Evolutionary conservation across 2,329 filamentous ascomycete species (phyloP).

Genomic region (Fusarium foetens): DNA sequence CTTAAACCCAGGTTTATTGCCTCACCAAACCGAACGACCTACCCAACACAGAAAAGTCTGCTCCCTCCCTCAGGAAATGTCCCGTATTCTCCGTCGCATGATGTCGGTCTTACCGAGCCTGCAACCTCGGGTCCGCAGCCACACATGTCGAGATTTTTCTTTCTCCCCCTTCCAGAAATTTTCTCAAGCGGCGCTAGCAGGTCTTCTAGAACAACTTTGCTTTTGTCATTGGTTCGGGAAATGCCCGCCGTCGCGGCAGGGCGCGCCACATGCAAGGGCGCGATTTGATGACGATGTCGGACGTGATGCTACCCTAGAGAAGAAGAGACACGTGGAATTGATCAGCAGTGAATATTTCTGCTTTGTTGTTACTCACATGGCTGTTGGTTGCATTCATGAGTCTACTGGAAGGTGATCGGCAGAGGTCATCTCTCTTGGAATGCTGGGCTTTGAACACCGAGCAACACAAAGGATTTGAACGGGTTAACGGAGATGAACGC

Average conservation of each 20-base stretch:
- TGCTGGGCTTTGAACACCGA: not conserved
- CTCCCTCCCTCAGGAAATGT: not conserved
- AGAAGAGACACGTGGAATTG: not conserved
- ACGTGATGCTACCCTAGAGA: slow-evolving; percentile 1
- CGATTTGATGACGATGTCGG: not conserved
- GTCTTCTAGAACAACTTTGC: slow-evolving; percentile 18
- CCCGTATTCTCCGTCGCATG: slow-evolving; percentile 12
- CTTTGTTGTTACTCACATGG: not conserved
- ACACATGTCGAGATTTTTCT: not conserved
- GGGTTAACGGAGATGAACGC: not conserved
- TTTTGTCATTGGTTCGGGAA: not conserved
- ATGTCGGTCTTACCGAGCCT: slow-evolving; percentile 26
- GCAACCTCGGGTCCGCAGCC: slow-evolving; percentile 26
- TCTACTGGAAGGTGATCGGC: not conserved
- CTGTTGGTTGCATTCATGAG: not conserved
- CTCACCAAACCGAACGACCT: not conserved
- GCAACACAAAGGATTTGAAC: not conserved
- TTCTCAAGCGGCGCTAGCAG: slow-evolving; percentile 9
- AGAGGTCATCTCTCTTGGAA: not conserved
- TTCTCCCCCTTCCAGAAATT: slow-evolving; percentile 1
- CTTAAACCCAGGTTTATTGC: slow-evolving; percentile 10
- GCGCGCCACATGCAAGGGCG: slow-evolving; percentile 8
- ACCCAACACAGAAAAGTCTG: slow-evolving; percentile 14
- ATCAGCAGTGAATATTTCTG: not conserved
- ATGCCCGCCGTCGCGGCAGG: not conserved